Evolutionary conservation across 2,329 filamentous ascomycete genomes (phyloP).

Genomic region (Diplocarpon rosae): DNA sequence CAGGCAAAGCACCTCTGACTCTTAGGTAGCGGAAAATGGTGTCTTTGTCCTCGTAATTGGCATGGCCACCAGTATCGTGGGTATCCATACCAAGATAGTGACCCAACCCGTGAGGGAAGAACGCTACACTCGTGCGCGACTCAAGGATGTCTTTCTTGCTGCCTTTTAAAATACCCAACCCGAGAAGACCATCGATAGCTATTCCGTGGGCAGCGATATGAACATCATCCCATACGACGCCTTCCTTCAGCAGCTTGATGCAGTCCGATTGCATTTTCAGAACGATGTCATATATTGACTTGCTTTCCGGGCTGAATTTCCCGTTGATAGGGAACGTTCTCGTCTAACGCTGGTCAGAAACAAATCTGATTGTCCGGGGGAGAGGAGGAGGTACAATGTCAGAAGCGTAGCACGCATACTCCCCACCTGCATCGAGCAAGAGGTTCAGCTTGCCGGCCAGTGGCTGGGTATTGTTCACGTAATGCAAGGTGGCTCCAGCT

Average conservation of each 20-base stretch:
- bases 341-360: constrained; percentile 42
- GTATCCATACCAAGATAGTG: constrained; percentile 91
- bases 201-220: constrained; percentile 71
- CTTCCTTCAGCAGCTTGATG: constrained; percentile 61
- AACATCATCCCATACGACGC: constrained; percentile 69
- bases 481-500: constrained; percentile 78
- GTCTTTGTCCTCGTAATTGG: constrained; percentile 70
- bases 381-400: constrained; percentile 38
- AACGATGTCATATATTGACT: constrained; percentile 72
- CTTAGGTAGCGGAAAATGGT: constrained; percentile 79
- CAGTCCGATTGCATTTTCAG: constrained; percentile 76
- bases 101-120: constrained; percentile 84
- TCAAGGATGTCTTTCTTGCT: constrained; percentile 63
- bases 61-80: constrained; percentile 72
- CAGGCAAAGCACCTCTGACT: constrained; percentile 63
- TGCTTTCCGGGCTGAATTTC: constrained; percentile 57
- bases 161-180: constrained; percentile 62
- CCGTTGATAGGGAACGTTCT: constrained; percentile 76
- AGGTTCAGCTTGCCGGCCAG: constrained; percentile 64
- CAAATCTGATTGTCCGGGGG: neutral
- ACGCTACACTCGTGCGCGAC: constrained; percentile 72
- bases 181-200: constrained; percentile 67
- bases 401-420: constrained; percentile 63
- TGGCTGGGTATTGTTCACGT: constrained; percentile 66
- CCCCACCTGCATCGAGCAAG: constrained; percentile 73